A percentile compares a stretch with the other conserved stretches of the same genome.
Conservation (phyloP, 164 flowering plant species). For the Vitis riparia region DNA sequence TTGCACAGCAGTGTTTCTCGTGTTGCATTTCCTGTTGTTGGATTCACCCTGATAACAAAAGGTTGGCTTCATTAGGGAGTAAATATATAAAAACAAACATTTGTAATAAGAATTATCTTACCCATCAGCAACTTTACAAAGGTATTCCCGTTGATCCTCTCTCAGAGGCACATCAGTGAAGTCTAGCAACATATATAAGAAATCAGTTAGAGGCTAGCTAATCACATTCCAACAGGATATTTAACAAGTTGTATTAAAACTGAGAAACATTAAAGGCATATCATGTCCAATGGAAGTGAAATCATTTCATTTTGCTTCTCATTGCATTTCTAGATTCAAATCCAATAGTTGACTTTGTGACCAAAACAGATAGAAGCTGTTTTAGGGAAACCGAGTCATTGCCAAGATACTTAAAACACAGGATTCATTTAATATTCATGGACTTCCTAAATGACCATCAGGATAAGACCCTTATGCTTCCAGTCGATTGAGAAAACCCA, state of each 20-base stretch:
- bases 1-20: conserved; percentile 86
- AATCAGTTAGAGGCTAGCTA: conserved; percentile 10
- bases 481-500: too few relatives aligned
- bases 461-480: too few relatives aligned
- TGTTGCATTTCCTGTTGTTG: conserved; percentile 85
- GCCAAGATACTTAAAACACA: too few relatives aligned
- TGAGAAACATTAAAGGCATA: not conserved
- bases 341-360: not conserved
- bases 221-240: not conserved
- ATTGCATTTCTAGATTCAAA: not conserved
- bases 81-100: not conserved
- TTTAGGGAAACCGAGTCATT: too few relatives aligned
- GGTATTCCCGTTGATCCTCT: conserved; percentile 87
- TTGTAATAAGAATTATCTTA: conserved; percentile 24
- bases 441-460: too few relatives aligned
- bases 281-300: not conserved
- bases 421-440: too few relatives aligned
- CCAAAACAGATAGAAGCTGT: not conserved
- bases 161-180: conserved; percentile 95
- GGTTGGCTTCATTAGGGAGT: not conserved
- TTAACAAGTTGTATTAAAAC: not conserved
- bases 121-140: conserved; percentile 95
- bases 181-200: conserved; percentile 35
- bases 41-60: conserved; percentile 59
- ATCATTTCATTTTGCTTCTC: not conserved